Conservation (phyloP, 164 flowering plant species). For the Annona cherimola region DNA sequence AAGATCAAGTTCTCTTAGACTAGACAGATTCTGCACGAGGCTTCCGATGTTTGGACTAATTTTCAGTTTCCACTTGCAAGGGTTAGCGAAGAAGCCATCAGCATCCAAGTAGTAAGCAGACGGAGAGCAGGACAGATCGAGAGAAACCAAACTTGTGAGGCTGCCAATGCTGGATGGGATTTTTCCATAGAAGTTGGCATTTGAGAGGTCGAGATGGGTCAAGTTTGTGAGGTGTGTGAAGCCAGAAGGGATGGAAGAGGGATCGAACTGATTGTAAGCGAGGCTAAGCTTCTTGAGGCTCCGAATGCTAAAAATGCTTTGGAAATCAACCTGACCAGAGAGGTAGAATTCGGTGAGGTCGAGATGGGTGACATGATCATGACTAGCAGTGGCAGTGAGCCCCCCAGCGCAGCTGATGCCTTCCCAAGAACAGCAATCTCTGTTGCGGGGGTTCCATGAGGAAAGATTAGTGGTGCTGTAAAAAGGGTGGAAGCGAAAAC, state of each 20-base stretch:
- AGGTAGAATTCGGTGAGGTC: conserved; percentile 28
- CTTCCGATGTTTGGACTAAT: conserved; percentile 19
- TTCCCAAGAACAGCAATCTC: neutral
- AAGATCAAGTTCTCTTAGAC: conserved; percentile 26
- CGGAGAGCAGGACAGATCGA: conserved; percentile 11
- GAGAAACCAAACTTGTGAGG: conserved; percentile 20
- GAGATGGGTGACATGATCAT: conserved; percentile 18
- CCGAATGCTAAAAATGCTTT: neutral
- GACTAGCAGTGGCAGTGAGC: too few relatives aligned
- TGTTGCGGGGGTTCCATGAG: neutral
- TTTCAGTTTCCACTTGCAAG: conserved; percentile 10
- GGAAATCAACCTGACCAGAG: conserved; percentile 2
- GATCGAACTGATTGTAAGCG: neutral
- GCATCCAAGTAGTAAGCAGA: too few relatives aligned
- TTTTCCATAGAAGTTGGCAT: conserved; percentile 29
- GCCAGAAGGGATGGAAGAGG: neutral
- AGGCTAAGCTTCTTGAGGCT: neutral
- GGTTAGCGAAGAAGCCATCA: neutral
- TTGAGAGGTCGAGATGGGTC: conserved; percentile 36
- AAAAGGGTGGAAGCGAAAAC: neutral
- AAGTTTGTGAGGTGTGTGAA: neutral
- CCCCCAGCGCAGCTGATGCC: neutral
- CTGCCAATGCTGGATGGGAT: conserved; percentile 26
- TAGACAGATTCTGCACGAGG: conserved; percentile 21
- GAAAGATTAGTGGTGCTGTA: neutral